phyloP scores from a whole-genome alignment of 306 rosid species.

The Quercus robur region DNA sequence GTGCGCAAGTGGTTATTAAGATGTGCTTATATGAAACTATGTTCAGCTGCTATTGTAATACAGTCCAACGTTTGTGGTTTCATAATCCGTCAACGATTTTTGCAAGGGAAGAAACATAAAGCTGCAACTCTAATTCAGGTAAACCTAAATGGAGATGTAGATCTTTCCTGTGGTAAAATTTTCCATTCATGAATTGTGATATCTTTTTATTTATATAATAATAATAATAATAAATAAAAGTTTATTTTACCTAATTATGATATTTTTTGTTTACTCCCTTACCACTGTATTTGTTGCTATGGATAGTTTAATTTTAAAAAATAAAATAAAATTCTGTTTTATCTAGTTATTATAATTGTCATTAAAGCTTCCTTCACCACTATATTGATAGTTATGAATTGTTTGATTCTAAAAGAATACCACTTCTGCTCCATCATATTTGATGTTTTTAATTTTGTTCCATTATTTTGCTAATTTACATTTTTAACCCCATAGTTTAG shows the following conservation, averaged over 20 bases:
- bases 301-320: too few species aligned
- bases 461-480: slow-evolving; percentile 14
- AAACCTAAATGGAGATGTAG: slow-evolving; percentile 7
- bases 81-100: slow-evolving; percentile 55
- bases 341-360: too few species aligned
- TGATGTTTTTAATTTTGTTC: not conserved
- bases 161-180: slow-evolving; percentile 7
- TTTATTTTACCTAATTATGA: not conserved
- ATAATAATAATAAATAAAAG: too few species aligned
- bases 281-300: too few species aligned
- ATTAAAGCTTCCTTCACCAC: too few species aligned
- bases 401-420: too few species aligned
- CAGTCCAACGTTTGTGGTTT: slow-evolving; percentile 76
- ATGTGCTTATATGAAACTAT: slow-evolving; percentile 42
- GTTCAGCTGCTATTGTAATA: slow-evolving; percentile 50
- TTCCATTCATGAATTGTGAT: slow-evolving; percentile 6
- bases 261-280: not conserved
- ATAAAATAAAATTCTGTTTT: too few species aligned
- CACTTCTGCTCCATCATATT: too few species aligned
- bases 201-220: too few species aligned
- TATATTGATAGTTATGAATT: too few species aligned
- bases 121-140: slow-evolving; percentile 91
- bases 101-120: slow-evolving; percentile 60
- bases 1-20: slow-evolving; percentile 60
- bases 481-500: too few species aligned